Conservation (phyloP, 2,329 filamentous ascomycete genomes). For the Ophiostoma tasmaniense region DNA sequence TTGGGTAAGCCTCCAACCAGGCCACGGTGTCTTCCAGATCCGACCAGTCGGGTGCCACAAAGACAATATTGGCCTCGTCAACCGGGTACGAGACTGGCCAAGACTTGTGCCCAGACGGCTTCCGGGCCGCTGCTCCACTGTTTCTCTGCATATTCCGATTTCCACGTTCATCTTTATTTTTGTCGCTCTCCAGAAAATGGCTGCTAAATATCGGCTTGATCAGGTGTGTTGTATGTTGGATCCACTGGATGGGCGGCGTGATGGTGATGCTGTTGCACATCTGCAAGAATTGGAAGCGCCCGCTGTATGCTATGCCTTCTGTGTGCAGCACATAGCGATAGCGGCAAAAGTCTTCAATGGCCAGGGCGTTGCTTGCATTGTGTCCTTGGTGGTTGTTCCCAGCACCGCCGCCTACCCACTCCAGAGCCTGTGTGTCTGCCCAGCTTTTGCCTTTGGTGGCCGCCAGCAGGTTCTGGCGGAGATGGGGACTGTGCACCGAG, state of each 20-base stretch:
- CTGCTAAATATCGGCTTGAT: constrained; percentile 31
- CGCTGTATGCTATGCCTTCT: constrained; percentile 41
- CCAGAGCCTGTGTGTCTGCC: constrained; percentile 40
- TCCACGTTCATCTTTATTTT: background rate
- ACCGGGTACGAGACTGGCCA: constrained; percentile 31
- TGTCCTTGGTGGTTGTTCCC: constrained; percentile 17
- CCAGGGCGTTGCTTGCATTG: constrained; percentile 36
- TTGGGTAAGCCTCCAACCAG: constrained; percentile 35
- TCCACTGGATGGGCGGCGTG: constrained; percentile 36
- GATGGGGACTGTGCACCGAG: constrained; percentile 33
- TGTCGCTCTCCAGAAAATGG: background rate
- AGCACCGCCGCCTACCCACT: constrained; percentile 14
- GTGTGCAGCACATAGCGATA: constrained; percentile 41
- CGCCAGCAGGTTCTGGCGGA: constrained; percentile 34
- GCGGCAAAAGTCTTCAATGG: constrained; percentile 41
- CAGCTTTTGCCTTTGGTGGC: constrained; percentile 32
- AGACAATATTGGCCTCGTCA: constrained; percentile 34
- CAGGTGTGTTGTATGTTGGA: constrained; percentile 39
- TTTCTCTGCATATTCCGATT: background rate
- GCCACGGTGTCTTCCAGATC: constrained; percentile 35
- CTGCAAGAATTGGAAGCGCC: constrained; percentile 39
- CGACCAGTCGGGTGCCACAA: constrained; percentile 39
- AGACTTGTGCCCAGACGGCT: constrained; percentile 15
- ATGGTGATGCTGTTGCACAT: constrained; percentile 37
- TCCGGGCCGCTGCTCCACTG: background rate